Conservation (phyloP, 345 rosid species). For the Gossypium raimondii region DNA sequence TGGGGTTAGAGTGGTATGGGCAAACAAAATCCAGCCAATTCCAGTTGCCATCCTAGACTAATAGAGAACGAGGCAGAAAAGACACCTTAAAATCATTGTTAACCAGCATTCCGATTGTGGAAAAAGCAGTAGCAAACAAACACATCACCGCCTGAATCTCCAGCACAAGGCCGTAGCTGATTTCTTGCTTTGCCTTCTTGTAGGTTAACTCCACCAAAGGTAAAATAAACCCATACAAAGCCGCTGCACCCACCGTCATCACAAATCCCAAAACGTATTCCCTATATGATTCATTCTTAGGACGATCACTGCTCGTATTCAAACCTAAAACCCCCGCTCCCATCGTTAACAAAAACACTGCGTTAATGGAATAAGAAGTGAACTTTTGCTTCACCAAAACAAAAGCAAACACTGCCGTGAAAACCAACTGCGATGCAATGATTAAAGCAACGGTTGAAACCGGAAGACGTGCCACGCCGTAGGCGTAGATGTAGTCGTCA, state of each 20-base stretch:
- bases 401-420: slow-evolving; percentile 63
- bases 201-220: slow-evolving; percentile 66
- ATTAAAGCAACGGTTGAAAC: slow-evolving; percentile 68
- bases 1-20: no score
- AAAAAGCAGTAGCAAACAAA: slow-evolving; percentile 50
- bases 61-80: slow-evolving; percentile 10
- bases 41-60: neutral
- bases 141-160: slow-evolving; percentile 65
- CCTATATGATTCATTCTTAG: slow-evolving; percentile 35
- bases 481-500: slow-evolving; percentile 63
- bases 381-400: slow-evolving; percentile 65
- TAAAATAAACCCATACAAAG: slow-evolving; percentile 51
- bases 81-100: slow-evolving; percentile 63
- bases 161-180: slow-evolving; percentile 58
- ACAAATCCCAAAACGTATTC: slow-evolving; percentile 50
- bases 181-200: slow-evolving; percentile 48
- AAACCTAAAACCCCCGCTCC: slow-evolving; percentile 64
- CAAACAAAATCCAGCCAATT: no score
- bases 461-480: slow-evolving; percentile 60
- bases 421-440: slow-evolving; percentile 64
- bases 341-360: slow-evolving; percentile 53
- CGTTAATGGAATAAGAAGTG: slow-evolving; percentile 51
- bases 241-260: slow-evolving; percentile 57
- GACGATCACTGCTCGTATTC: slow-evolving; percentile 48
- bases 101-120: slow-evolving; percentile 57